phyloP scores from a whole-genome alignment of 352 stramenopile genomes.

The Phytophthora litchii region DNA sequence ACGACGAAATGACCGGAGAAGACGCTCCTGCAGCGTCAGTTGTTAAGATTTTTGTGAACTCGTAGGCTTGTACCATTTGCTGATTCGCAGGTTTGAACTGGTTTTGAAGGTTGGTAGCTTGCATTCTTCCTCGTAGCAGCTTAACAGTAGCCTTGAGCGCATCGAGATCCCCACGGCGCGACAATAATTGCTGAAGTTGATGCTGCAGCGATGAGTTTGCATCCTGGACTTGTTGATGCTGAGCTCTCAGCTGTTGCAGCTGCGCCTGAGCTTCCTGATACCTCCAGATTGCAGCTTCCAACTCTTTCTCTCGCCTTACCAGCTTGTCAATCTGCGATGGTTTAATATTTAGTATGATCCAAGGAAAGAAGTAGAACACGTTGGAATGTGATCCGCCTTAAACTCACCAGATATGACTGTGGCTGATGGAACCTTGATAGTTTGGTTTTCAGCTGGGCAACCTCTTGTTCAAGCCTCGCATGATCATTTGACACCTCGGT shows the following conservation, averaged over 20 bases:
- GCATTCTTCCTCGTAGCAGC: constrained; percentile 36
- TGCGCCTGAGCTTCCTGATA: constrained; percentile 40
- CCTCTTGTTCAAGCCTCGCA: constrained; percentile 30
- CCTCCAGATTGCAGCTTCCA: constrained; percentile 33
- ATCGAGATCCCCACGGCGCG: constrained; percentile 65
- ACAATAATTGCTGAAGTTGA: constrained; percentile 73
- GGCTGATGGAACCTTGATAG: constrained; percentile 68
- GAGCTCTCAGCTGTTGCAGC: constrained; percentile 47
- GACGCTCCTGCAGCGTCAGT: neutral
- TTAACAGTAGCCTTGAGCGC: constrained; percentile 64
- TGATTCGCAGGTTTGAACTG: constrained; percentile 10
- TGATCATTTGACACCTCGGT: constrained; percentile 39
- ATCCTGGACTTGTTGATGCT: constrained; percentile 44
- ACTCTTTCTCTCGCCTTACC: constrained; percentile 45
- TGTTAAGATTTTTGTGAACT: constrained; percentile 1
- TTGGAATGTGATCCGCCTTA: neutral
- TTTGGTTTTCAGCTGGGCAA: constrained; percentile 41
- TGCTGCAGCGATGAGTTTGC: constrained; percentile 59
- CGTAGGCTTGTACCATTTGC: neutral
- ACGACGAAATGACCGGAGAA: constrained; percentile 12
- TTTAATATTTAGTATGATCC: neutral
- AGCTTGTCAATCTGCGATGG: constrained; percentile 69
- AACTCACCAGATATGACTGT: constrained; percentile 70
- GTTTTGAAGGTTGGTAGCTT: constrained; percentile 26
- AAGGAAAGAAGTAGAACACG: neutral